Conservation (phyloP, 2,329 filamentous ascomycete genomes). For the Bipolaris bicolor region DNA sequence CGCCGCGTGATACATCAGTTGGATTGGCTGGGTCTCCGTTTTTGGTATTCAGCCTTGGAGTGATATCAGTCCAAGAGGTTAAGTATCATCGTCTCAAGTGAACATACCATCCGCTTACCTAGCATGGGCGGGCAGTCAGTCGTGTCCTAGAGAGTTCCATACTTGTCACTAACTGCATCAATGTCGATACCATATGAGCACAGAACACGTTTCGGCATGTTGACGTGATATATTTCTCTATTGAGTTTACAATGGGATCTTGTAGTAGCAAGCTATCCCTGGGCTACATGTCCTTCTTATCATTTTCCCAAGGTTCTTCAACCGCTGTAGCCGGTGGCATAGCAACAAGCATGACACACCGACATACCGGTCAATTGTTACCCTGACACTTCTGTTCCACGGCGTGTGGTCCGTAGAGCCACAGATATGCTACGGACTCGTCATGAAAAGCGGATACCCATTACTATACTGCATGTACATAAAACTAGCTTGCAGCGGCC, state of each 20-base stretch:
- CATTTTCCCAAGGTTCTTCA: not conserved
- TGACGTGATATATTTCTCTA: not conserved
- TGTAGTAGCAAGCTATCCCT: too few relatives aligned
- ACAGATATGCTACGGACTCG: conserved; percentile 2
- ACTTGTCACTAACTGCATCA: conserved; percentile 42
- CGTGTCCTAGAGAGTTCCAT: not conserved
- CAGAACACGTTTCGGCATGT: conserved; percentile 48
- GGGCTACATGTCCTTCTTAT: conserved; percentile 3
- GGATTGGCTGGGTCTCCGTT: conserved; percentile 47
- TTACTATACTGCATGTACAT: not conserved
- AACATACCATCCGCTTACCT: conserved; percentile 37
- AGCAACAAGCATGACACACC: not conserved
- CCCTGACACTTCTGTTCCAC: not conserved
- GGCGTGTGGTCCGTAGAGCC: not conserved
- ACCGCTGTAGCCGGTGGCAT: not conserved
- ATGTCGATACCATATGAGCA: conserved; percentile 52
- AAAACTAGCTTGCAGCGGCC: conserved; percentile 9
- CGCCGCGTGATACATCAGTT: conserved; percentile 49
- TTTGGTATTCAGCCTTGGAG: conserved; percentile 50
- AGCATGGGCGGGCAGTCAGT: not conserved
- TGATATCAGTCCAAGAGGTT: conserved; percentile 2
- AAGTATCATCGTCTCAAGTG: too few relatives aligned
- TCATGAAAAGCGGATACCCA: not conserved
- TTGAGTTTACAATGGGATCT: not conserved
- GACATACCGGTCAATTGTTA: not conserved